Percentiles rank a stretch among this genome's conserved stretches.
These are phyloP conservation scores for Suillus discolor DNA, from an alignment of 768 basidiomycete species.

Conservation along the genomic window DNA sequence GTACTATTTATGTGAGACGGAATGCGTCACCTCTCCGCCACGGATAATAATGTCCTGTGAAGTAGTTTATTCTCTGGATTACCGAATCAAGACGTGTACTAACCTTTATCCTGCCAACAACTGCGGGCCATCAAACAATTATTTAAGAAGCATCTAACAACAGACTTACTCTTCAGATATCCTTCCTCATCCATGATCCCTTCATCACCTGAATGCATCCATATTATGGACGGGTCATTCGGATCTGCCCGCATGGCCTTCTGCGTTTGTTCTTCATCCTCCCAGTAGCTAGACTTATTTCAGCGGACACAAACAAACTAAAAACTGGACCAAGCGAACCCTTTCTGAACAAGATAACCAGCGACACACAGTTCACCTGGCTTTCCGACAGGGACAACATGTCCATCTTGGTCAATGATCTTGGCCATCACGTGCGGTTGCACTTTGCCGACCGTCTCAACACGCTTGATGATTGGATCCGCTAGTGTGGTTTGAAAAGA, in stretches of 20 bases:
- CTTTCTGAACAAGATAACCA: constrained; percentile 81
- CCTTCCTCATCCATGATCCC: constrained; percentile 82
- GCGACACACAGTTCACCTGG: constrained; percentile 76
- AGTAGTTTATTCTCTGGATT: not conserved
- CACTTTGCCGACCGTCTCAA: constrained; percentile 80
- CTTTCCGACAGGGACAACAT: constrained; percentile 67
- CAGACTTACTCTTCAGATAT: constrained; percentile 64
- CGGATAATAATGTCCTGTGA: constrained; percentile 80
- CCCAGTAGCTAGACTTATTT: constrained; percentile 58
- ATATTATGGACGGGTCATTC: constrained; percentile 57
- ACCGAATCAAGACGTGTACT: constrained; percentile 9
- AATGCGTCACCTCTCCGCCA: constrained; percentile 67
- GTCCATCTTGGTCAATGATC: constrained; percentile 58
- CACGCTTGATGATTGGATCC: constrained; percentile 72
- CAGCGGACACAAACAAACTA: not conserved
- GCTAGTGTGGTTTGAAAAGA: constrained; percentile 77
- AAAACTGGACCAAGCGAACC: constrained; percentile 42
- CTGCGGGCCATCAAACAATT: constrained; percentile 36
- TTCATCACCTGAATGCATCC: constrained; percentile 88
- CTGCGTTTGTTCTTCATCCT: constrained; percentile 67
- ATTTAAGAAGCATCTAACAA: not conserved
- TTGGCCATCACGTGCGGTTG: constrained; percentile 81
- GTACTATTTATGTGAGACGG: not conserved
- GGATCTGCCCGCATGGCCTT: constrained; percentile 53
- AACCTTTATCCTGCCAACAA: constrained; percentile 80